phyloP scores from a whole-genome alignment of 352 stramenopile genomes.

The Pythium guiyangense region DNA sequence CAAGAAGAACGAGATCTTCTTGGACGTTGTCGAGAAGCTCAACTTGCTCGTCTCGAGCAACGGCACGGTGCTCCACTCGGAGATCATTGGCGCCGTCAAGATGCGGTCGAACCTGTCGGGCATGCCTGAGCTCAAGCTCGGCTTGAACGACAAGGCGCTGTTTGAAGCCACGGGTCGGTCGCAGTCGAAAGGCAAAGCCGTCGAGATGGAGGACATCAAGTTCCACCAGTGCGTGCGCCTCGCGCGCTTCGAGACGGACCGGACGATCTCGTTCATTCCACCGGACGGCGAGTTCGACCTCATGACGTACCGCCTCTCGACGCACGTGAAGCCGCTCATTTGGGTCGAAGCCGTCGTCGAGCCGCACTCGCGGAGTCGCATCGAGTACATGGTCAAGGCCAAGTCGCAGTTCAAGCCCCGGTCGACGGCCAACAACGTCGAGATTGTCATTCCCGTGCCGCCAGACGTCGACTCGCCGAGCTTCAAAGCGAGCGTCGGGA shows the following conservation, averaged over 20 bases:
- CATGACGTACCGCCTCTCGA: constrained; percentile 98
- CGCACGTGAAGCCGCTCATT: constrained; percentile 99
- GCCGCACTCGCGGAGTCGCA: constrained; percentile 94
- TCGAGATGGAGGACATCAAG: constrained; percentile 99
- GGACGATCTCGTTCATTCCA: constrained; percentile 99
- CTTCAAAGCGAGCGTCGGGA: constrained; percentile 98
- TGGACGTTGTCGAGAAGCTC: constrained; percentile 99
- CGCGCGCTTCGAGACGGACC: constrained; percentile 98
- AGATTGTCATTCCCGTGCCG: constrained; percentile 99
- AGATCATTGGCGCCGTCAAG: constrained; percentile 98
- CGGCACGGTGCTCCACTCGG: constrained; percentile 96
- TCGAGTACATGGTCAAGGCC: constrained; percentile 99
- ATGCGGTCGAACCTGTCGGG: constrained; percentile 99
- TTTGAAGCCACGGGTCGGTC: constrained; percentile 95
- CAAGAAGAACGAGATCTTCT: constrained; percentile 99
- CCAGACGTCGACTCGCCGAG: constrained; percentile 97
- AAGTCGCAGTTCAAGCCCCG: constrained; percentile 99
- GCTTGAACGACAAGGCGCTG: constrained; percentile 99
- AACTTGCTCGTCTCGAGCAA: constrained; percentile 95
- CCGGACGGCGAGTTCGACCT: constrained; percentile 99
- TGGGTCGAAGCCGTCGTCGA: constrained; percentile 98
- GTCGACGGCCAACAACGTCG: constrained; percentile 99
- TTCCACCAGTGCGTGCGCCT: constrained; percentile 99
- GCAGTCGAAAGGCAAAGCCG: constrained; percentile 90
- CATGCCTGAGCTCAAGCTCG: constrained; percentile 99